Percentiles rank a stretch among this genome's conserved stretches.
These are phyloP conservation scores for Cordyceps militaris DNA, from an alignment of 2,329 filamentous ascomycete species.

Conservation along the genomic window DNA sequence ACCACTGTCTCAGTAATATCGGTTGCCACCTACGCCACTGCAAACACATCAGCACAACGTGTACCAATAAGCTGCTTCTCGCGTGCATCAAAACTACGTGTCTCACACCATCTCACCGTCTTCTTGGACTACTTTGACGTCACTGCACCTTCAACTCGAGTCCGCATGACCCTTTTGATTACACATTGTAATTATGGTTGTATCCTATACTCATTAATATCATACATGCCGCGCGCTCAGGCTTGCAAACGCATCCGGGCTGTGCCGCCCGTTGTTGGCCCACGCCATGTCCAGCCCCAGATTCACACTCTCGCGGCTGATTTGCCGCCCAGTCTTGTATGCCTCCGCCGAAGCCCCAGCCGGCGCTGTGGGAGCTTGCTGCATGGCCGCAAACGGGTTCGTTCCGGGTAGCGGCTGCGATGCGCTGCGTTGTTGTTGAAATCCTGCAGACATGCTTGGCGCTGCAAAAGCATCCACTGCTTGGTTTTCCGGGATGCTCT, in stretches of 20 bases:
- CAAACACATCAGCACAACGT: not conserved
- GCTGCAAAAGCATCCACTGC: constrained; percentile 20
- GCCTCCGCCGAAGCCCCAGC: constrained; percentile 32
- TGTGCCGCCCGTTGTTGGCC: constrained; percentile 66
- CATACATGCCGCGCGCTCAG: constrained; percentile 55
- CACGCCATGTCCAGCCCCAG: constrained; percentile 58
- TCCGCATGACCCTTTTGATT: not conserved
- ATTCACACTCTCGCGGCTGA: constrained; percentile 64
- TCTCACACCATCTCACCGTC: constrained; percentile 5
- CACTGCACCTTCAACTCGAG: not conserved
- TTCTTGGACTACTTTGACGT: not conserved
- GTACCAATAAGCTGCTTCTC: constrained; percentile 5
- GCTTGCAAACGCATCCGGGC: constrained; percentile 72
- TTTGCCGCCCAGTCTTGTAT: constrained; percentile 26
- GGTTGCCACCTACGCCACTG: constrained; percentile 4
- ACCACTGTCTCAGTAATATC: not conserved
- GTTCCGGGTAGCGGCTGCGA: constrained; percentile 33
- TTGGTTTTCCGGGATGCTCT: constrained; percentile 25
- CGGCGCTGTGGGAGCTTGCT: constrained; percentile 18
- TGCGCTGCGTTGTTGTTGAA: constrained; percentile 22
- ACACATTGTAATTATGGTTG: constrained; percentile 9
- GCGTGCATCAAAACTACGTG: not conserved
- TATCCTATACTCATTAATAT: constrained; percentile 22
- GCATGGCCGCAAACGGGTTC: constrained; percentile 48
- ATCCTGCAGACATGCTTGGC: constrained; percentile 14